Evolutionary conservation across 208 protist species (phyloP).

Genomic region (Acanthamoeba polyphaga): DNA sequence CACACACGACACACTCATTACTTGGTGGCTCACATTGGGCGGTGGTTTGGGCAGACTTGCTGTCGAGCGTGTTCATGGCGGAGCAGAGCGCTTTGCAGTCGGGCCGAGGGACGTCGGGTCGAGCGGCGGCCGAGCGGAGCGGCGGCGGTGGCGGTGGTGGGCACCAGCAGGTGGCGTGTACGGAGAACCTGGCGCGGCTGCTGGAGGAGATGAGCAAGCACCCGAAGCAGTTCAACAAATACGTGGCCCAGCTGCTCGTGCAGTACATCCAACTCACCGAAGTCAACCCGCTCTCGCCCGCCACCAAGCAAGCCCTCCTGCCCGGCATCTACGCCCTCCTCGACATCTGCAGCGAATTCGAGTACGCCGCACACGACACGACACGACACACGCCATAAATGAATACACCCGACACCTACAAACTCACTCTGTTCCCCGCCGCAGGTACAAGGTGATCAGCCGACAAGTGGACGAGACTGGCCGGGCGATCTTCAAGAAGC

Average conservation of each 20-base stretch:
- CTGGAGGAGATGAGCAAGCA: slow-evolving; percentile 75
- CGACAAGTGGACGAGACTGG: slow-evolving; percentile 46
- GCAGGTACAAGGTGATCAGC: slow-evolving; percentile 52
- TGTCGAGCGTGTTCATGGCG: slow-evolving; percentile 52
- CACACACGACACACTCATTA: background rate
- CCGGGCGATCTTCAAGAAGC: slow-evolving; percentile 74
- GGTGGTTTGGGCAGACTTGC: background rate
- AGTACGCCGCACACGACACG: background rate
- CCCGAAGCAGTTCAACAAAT: slow-evolving; percentile 75
- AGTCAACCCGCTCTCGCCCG: slow-evolving; percentile 56
- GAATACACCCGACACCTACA: background rate
- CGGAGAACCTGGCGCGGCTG: slow-evolving; percentile 67
- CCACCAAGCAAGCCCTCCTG: slow-evolving; percentile 48
- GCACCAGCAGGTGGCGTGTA: background rate
- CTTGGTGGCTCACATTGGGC: background rate
- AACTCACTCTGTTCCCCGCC: background rate
- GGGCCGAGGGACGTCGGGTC: background rate
- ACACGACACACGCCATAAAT: background rate
- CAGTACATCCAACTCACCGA: slow-evolving; percentile 65
- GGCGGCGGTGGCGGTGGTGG: background rate
- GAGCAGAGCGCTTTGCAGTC: background rate
- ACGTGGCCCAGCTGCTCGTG: slow-evolving; percentile 53
- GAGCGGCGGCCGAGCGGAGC: background rate
- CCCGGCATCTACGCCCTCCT: slow-evolving; percentile 73
- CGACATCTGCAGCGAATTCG: slow-evolving; percentile 76